These are phyloP conservation scores for Metroxylon sagu DNA, from an alignment of 176 grass and related monocot genomes.

Conservation along the genomic window DNA sequence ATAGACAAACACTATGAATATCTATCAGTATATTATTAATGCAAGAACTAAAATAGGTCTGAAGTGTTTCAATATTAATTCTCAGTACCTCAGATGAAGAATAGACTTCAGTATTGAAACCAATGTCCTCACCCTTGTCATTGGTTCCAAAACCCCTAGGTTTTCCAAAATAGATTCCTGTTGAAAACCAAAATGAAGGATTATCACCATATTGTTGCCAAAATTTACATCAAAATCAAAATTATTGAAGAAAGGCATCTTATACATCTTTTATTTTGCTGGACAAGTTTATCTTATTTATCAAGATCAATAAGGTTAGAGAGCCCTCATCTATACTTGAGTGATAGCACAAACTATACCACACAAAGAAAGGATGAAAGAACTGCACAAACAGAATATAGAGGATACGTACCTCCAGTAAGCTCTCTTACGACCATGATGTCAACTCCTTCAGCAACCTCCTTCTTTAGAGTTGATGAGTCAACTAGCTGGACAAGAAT, in stretches of 20 bases:
- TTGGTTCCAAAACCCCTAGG: conserved; percentile 94
- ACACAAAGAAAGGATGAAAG: too few species aligned
- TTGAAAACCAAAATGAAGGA: neutral
- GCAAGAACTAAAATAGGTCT: too few species aligned
- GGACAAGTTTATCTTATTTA: too few species aligned
- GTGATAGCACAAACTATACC: too few species aligned
- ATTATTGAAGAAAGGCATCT: too few species aligned
- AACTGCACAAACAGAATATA: neutral
- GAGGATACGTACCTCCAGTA: conserved; percentile 58
- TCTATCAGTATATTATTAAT: too few species aligned
- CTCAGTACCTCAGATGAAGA: conserved; percentile 53
- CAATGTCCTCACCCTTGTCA: conserved; percentile 64
- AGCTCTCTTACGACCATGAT: conserved; percentile 98
- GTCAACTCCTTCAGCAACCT: conserved; percentile 87
- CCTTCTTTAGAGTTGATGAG: conserved; percentile 79
- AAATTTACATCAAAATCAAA: too few species aligned
- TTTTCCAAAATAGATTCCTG: conserved; percentile 77
- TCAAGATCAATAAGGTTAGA: too few species aligned
- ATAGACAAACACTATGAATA: too few species aligned
- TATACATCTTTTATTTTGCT: too few species aligned
- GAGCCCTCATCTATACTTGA: too few species aligned
- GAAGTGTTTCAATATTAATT: neutral
- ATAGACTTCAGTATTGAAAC: conserved; percentile 93
- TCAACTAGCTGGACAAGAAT: conserved; percentile 54
- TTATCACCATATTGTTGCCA: too few species aligned